Conservation (phyloP, 495 filamentous ascomycete species). For the Talaromyces thailandensis region DNA sequence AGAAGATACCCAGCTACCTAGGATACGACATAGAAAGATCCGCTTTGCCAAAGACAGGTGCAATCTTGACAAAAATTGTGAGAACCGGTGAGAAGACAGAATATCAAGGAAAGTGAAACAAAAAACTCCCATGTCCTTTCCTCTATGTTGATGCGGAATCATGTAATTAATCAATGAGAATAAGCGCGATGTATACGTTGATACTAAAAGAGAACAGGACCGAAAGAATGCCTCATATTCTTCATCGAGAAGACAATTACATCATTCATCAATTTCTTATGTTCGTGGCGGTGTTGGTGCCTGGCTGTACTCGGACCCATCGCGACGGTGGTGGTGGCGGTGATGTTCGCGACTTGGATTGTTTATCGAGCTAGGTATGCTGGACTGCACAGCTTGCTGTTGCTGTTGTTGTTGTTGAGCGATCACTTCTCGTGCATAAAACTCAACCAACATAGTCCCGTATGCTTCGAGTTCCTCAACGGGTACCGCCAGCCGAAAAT, state of each 20-base stretch:
- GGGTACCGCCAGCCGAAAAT: slow-evolving; percentile 89
- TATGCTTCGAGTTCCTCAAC: slow-evolving; percentile 96
- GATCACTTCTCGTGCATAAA: slow-evolving; percentile 88
- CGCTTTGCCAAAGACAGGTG: neutral
- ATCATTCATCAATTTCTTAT: neutral
- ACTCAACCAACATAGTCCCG: slow-evolving; percentile 97
- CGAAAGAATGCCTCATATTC: slow-evolving; percentile 1
- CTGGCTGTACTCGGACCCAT: slow-evolving; percentile 23
- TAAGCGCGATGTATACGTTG: neutral
- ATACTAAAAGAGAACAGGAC: neutral
- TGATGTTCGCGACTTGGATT: neutral
- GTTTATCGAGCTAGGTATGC: neutral
- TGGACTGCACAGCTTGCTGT: slow-evolving; percentile 13
- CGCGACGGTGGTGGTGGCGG: slow-evolving; percentile 19
- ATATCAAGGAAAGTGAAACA: neutral
- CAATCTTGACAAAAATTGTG: neutral
- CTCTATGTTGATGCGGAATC: neutral
- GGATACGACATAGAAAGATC: neutral
- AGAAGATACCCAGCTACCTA: neutral
- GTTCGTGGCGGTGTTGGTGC: slow-evolving; percentile 34
- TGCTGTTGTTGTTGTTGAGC: slow-evolving; percentile 51
- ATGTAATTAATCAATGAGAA: neutral
- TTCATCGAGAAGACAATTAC: neutral
- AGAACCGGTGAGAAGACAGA: neutral
- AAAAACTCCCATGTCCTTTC: neutral